Evolutionary conservation across 345 rosid species (phyloP).

Genomic region (Syzygium grande): DNA sequence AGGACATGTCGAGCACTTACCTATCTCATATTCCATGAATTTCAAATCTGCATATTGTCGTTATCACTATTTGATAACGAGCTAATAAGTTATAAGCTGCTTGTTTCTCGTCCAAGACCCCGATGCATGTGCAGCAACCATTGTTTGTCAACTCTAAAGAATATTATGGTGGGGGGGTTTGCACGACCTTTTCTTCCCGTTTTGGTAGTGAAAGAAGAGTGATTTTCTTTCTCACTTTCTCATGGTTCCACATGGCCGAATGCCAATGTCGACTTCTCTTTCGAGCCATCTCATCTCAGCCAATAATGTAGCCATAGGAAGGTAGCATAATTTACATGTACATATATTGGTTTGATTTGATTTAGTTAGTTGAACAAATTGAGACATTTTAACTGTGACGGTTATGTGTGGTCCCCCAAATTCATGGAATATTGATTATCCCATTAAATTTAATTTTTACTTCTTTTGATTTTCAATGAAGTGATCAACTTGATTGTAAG

Average conservation of each 20-base stretch:
- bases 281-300: background rate
- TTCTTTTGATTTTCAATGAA: background rate
- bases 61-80: background rate
- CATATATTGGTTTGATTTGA: background rate
- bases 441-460: background rate
- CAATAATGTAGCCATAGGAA: background rate
- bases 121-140: background rate
- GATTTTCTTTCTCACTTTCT: background rate
- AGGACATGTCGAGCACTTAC: background rate
- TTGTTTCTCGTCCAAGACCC: background rate
- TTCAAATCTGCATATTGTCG: background rate
- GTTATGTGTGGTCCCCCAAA: background rate
- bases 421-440: background rate
- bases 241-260: background rate
- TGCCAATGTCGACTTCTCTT: background rate
- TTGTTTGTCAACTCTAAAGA: background rate
- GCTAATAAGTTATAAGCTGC: background rate
- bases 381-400: background rate
- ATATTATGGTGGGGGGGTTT: slow-evolving; percentile 5
- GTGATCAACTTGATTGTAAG: background rate
- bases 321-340: background rate
- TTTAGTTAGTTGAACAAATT: background rate
- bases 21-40: background rate
- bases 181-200: background rate
- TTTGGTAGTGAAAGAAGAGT: background rate